Evolutionary conservation across 768 basidiomycete species (phyloP), one percentile per base, ranked within the genome.

Genomic region (Mycena filopes): DNA sequence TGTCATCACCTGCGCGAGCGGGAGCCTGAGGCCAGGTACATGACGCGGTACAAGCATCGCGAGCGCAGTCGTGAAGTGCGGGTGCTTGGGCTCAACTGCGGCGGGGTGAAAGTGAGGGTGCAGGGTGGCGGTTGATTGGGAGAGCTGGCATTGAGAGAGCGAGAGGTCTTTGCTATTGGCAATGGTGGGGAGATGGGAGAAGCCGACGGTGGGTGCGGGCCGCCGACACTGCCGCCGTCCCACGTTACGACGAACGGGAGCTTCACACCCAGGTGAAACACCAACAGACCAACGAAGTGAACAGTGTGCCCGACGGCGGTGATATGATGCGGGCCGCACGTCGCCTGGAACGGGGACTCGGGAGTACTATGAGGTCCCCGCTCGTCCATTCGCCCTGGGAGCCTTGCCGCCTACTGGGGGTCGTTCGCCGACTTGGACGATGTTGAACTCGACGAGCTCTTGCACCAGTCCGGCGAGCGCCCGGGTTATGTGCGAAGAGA

Each of bases 321-420:
- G 73, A 95, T 94, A 78, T 94, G 92, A 63, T 95, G 92, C 67
- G 93, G 91, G 84, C 71, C 92, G 80, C 69, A 94, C 92, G 70
- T 95, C 94, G 7, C 92, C 93, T 0, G 93, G 93, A 0, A 94
- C 92, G 29, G 93, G 94, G 11, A 95, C n/a, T n/a, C n/a, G n/a
- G n/a, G n/a, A n/a, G n/a, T n/a, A n/a, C 74, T 12, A 93, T 89
- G 49, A 94, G 74, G 58, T 89, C 90, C 0, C 92, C 91, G 58
- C 95, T 93, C 0, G 89, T 93, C 93, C 93, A 94, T 71, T 94
- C 91, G 2, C 91, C 91, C 71, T 88, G 90, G 15, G 89, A 87
- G 0, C 87, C 63, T 89, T 90, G 2, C 87, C 89, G 8, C 91
- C 91, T 3, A 93, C 81, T 0, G 91, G 87, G 8, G 92, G 91